Percentiles rank a stretch among this genome's conserved stretches.
These are phyloP conservation scores for Macrolepiota fuliginosa DNA, from an alignment of 768 basidiomycete species.

Conservation along the genomic window DNA sequence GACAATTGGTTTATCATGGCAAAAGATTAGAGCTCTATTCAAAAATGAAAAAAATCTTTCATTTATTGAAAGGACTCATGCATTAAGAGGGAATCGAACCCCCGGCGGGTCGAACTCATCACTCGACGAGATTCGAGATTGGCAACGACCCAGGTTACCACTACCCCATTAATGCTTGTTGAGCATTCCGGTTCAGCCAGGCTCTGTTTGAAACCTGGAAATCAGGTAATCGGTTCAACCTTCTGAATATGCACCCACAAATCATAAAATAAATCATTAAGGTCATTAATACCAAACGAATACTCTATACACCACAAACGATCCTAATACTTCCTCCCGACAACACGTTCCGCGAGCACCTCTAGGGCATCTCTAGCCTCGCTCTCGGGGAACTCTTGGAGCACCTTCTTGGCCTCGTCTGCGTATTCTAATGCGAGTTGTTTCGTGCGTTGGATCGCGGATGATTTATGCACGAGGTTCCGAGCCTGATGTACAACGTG, in stretches of 20 bases:
- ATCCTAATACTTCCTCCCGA: constrained; percentile 42
- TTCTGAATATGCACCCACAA: too few relatives aligned
- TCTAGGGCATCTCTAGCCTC: constrained; percentile 79
- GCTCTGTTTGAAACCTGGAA: too few relatives aligned
- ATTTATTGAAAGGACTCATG: too few relatives aligned
- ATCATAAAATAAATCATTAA: neutral
- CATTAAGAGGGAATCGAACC: constrained; percentile 1
- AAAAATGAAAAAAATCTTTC: too few relatives aligned
- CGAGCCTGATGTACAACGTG: constrained; percentile 54
- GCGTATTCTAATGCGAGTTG: constrained; percentile 78
- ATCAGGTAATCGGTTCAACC: too few relatives aligned
- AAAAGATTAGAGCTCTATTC: too few relatives aligned
- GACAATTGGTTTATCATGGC: too few relatives aligned
- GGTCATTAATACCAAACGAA: neutral
- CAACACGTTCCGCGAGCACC: constrained; percentile 71
- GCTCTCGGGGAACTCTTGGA: constrained; percentile 75
- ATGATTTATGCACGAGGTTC: constrained; percentile 69
- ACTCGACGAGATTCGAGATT: neutral
- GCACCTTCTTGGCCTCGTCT: constrained; percentile 71
- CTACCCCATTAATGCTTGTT: constrained; percentile 16
- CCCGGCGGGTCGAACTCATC: neutral
- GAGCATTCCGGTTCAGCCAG: too few relatives aligned
- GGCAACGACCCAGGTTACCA: constrained; percentile 19
- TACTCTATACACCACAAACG: neutral
- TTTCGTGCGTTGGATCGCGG: constrained; percentile 79